These are phyloP conservation scores for Suillus occidentalis DNA, from an alignment of 768 basidiomycete species.

Conservation along the genomic window DNA sequence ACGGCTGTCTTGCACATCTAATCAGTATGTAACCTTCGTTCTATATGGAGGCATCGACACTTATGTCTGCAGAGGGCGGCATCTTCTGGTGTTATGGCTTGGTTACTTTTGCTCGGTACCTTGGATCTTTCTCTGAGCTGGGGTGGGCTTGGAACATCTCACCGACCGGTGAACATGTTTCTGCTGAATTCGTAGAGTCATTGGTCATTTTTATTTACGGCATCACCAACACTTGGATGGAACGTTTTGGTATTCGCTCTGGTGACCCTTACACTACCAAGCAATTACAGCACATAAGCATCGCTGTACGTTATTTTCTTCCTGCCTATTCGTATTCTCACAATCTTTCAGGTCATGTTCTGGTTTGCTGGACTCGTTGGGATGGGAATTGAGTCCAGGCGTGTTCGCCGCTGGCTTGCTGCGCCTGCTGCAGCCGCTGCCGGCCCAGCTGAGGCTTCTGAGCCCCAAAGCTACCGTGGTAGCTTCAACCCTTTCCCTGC, in stretches of 20 bases:
- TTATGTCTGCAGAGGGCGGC: conserved; percentile 61
- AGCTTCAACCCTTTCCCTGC: conserved; percentile 95
- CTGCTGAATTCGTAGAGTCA: conserved; percentile 80
- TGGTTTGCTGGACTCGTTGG: conserved; percentile 91
- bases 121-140: conserved; percentile 79
- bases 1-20: conserved; percentile 85
- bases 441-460: conserved; percentile 30
- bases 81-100: conserved; percentile 95
- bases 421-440: conserved; percentile 47
- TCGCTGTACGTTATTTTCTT: conserved; percentile 64
- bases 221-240: conserved; percentile 94
- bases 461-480: conserved; percentile 70
- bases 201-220: conserved; percentile 86
- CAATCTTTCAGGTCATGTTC: conserved; percentile 69
- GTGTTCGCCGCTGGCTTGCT: conserved; percentile 72
- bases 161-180: conserved; percentile 47
- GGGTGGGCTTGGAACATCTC: conserved; percentile 97
- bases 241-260: conserved; percentile 80
- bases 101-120: conserved; percentile 88
- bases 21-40: conserved; percentile 62
- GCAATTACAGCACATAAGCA: conserved; percentile 91
- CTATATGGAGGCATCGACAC: neutral
- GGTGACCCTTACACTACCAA: conserved; percentile 89
- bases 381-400: conserved; percentile 83
- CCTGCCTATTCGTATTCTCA: neutral